phyloP scores from a whole-genome alignment of 2,329 filamentous ascomycete genomes.

The Intubia oerlemansii region DNA sequence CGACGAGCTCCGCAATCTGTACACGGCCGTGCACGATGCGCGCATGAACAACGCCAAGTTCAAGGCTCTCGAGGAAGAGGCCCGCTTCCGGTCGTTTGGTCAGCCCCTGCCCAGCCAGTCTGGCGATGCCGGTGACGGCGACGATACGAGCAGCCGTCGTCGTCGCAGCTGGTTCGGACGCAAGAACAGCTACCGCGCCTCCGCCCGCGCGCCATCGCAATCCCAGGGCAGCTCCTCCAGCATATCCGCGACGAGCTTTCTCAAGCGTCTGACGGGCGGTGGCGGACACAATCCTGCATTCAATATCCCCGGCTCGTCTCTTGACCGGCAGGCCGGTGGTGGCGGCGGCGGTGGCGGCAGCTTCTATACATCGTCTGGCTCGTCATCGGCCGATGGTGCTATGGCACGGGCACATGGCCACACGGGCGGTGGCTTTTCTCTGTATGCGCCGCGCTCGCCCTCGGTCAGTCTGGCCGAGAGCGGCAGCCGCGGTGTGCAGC shows the following conservation, averaged over 20 bases:
- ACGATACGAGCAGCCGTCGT: constrained; percentile 21
- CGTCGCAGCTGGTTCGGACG: constrained; percentile 38
- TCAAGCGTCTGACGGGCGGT: constrained; percentile 55
- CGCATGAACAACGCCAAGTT: constrained; percentile 87
- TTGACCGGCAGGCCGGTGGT: constrained; percentile 29
- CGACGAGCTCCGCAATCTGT: constrained; percentile 62
- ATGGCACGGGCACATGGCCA: constrained; percentile 9
- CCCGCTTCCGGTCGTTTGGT: constrained; percentile 50
- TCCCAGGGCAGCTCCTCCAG: constrained; percentile 49
- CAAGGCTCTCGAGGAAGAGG: constrained; percentile 44
- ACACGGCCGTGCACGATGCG: constrained; percentile 68
- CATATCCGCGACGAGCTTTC: constrained; percentile 52
- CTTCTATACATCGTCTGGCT: constrained; percentile 34
- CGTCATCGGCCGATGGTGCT: constrained; percentile 25
- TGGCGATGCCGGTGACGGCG: constrained; percentile 21
- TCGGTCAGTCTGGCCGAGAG: constrained; percentile 33
- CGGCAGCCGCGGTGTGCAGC: constrained; percentile 24
- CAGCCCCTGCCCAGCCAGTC: constrained; percentile 14
- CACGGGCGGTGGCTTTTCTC: constrained; percentile 9
- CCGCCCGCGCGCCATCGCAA: constrained; percentile 36
- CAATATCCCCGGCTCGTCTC: constrained; percentile 61
- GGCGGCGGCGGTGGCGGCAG: constrained; percentile 31
- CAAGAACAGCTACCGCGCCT: constrained; percentile 42
- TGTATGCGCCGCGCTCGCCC: constrained; percentile 28
- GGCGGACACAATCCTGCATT: constrained; percentile 41